Percentiles rank a stretch among this genome's conserved stretches.
Evolutionary conservation across 441 rosid species (phyloP).

Genomic region (Populus hybrid): DNA sequence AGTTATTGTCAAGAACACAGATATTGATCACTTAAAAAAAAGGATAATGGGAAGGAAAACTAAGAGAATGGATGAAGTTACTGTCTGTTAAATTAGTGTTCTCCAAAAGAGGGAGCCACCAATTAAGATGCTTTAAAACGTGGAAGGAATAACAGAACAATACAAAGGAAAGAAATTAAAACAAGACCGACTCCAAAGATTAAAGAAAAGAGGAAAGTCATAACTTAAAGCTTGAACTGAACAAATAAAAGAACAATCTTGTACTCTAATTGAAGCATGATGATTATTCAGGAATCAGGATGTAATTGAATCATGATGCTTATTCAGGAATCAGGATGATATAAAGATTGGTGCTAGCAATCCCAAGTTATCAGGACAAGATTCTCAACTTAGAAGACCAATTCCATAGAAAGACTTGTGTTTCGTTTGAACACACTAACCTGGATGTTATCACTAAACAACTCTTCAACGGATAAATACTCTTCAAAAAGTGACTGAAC

Average conservation of each 20-base stretch:
- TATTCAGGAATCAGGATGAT: not conserved
- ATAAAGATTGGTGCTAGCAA: not conserved
- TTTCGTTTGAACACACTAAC: conserved; percentile 33
- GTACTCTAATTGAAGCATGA: conserved; percentile 9
- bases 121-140: not conserved
- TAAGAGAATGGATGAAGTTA: not conserved
- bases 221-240: not conserved
- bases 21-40: not conserved
- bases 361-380: conserved; percentile 12
- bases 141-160: not conserved
- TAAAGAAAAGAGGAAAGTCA: not conserved
- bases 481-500: conserved; percentile 97
- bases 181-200: not conserved
- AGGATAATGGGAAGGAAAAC: not conserved
- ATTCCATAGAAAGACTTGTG: not conserved
- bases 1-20: not conserved
- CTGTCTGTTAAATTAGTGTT: not conserved
- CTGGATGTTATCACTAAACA: conserved; percentile 93
- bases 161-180: not conserved
- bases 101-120: not conserved
- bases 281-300: not conserved
- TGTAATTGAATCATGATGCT: not conserved
- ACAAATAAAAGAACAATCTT: not conserved
- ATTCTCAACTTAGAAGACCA: not conserved
- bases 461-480: conserved; percentile 90